A percentile compares a stretch with the other conserved stretches of the same genome.
Evolutionary conservation across 495 filamentous ascomycete species (phyloP).

Genomic region (Corynascus novoguineensis): DNA sequence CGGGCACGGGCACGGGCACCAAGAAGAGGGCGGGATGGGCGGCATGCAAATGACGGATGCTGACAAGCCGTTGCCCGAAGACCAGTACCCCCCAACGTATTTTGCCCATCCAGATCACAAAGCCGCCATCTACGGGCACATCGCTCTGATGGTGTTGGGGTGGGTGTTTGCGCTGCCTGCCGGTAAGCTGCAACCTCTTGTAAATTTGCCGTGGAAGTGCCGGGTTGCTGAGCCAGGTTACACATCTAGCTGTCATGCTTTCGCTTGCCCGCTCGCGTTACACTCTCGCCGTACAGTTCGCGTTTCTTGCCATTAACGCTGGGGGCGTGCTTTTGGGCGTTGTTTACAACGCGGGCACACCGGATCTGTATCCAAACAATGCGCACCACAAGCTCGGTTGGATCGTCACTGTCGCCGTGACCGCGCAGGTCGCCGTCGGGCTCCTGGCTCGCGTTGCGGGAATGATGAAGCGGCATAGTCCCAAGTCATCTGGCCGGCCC

Average conservation of each 20-base stretch:
- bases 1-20: not conserved
- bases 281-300: conserved; percentile 64
- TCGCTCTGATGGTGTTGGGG: conserved; percentile 67
- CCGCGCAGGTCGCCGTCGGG: conserved; percentile 62
- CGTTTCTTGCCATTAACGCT: conserved; percentile 68
- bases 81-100: conserved; percentile 58
- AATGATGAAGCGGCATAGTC: conserved; percentile 21
- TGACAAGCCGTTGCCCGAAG: conserved; percentile 38
- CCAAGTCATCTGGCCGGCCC: conserved; percentile 17
- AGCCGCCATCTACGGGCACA: conserved; percentile 68
- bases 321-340: conserved; percentile 65
- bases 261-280: conserved; percentile 75
- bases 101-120: conserved; percentile 64
- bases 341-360: conserved; percentile 76
- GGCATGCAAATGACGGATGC: conserved; percentile 41
- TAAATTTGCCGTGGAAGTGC: not conserved
- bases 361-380: conserved; percentile 84
- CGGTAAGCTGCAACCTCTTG: conserved; percentile 48
- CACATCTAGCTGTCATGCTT: conserved; percentile 75
- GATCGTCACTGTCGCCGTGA: conserved; percentile 67
- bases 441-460: conserved; percentile 52
- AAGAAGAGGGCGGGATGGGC: conserved; percentile 27
- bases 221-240: not conserved
- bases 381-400: conserved; percentile 87
- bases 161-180: conserved; percentile 84